Base-by-base conservation (phyloP, 2,329 filamentous ascomycete genomes). In the Scedosporium dehoogii region DNA sequence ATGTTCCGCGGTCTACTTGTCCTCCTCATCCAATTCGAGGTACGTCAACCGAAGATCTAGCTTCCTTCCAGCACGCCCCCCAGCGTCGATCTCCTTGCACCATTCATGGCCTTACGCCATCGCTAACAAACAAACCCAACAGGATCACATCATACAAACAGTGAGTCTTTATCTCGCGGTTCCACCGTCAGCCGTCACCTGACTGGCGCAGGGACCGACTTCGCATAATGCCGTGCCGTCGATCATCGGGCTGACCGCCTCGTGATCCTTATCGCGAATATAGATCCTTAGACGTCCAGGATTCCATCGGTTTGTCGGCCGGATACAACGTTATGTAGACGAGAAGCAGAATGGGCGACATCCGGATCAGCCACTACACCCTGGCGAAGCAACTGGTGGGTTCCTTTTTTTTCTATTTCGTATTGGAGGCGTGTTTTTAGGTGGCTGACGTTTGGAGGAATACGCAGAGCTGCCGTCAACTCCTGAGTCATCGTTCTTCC, bases 231-330 rank as follows among this genome's bases (percentile, higher is more conserved):
- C 12, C 23, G 51, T 23, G 51, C 51, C 51, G 48, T 53, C 48
- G 51, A 55, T 55, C 51, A 27, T 27, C 23, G 23, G 51, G 51
- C 51, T 55, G 51, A 55, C 51, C 51, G 23, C 23, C 51, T 55
- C 51, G 51, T 55, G 51, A 23, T 55, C 5, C 23, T 55, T 23
- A 23, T 55, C 51, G 51, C 23, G 21, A 59, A 23, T 10, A 2
- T 41, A 81, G 78, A 78, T 84, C 62, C 78, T 84, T 16, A 73
- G 75, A 25, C 80, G 75, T 16, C 81, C 80, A 1, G 72, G 73
- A 7, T 84, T 83, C 68, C 81, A 84, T 65, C 76, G 76, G 64
- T 76, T 75, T 3, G 81, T 84, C 46, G 78, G 78, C 6, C 74
- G 76, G n/a, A 79, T 84, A 41, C 81, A 84, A 63, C 75, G 76